phyloP scores from a whole-genome alignment of 2,329 filamentous ascomycete genomes.

The Orbilia quercus region DNA sequence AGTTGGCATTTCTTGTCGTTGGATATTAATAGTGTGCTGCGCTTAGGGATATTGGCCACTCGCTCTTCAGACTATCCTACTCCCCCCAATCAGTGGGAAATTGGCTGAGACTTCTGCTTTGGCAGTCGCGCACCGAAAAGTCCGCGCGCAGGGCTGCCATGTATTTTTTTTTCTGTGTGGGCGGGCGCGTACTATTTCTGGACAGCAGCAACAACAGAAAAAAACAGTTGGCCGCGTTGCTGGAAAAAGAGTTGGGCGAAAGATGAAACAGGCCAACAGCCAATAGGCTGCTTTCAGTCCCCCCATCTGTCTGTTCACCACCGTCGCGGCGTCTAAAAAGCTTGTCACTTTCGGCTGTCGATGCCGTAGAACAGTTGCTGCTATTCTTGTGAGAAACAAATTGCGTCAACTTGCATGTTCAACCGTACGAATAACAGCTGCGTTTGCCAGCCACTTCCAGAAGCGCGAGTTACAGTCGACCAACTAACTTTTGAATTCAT shows the following conservation, averaged over 20 bases:
- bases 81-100: slow-evolving; percentile 55
- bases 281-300: slow-evolving; percentile 20
- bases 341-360: slow-evolving; percentile 15
- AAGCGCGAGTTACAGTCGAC: slow-evolving; percentile 1
- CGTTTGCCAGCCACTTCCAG: not conserved
- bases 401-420: slow-evolving; percentile 44
- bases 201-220: slow-evolving; percentile 6
- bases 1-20: too few relatives aligned
- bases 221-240: slow-evolving; percentile 21
- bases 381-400: slow-evolving; percentile 15
- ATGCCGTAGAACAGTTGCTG: slow-evolving; percentile 14
- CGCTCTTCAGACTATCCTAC: slow-evolving; percentile 12
- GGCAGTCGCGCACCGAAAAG: not conserved
- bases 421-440: slow-evolving; percentile 13
- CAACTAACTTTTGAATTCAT: not conserved
- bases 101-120: slow-evolving; percentile 8
- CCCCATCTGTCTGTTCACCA: slow-evolving; percentile 16
- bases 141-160: not conserved
- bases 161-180: slow-evolving; percentile 32
- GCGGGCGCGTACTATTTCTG: slow-evolving; percentile 57
- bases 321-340: slow-evolving; percentile 53
- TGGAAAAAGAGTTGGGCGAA: slow-evolving; percentile 35
- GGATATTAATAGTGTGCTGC: slow-evolving; percentile 54
- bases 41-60: slow-evolving; percentile 35
- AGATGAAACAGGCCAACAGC: slow-evolving; percentile 42